Evolutionary conservation across 2,329 filamentous ascomycete species (phyloP).

Genomic region (Xylariomycetidae sp.): DNA sequence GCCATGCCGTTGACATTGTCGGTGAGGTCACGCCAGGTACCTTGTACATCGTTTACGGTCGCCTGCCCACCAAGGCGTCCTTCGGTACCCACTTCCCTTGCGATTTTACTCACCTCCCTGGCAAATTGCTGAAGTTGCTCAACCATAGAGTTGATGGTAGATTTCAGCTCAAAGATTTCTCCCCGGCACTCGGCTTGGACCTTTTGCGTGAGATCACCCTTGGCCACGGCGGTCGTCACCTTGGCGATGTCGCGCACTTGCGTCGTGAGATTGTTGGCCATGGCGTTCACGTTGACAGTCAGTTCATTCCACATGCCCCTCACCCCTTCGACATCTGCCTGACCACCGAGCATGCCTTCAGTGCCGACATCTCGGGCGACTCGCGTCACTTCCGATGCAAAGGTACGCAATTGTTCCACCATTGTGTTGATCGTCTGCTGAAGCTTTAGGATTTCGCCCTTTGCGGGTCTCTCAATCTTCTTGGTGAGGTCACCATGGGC

Average conservation of each 20-base stretch:
- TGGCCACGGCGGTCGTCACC: slow-evolving; percentile 67
- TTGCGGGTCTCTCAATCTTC: slow-evolving; percentile 76
- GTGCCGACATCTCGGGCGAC: slow-evolving; percentile 81
- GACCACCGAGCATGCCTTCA: slow-evolving; percentile 76
- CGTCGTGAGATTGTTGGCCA: slow-evolving; percentile 82
- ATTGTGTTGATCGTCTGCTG: slow-evolving; percentile 88
- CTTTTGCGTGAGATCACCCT: slow-evolving; percentile 92
- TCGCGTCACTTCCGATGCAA: slow-evolving; percentile 78
- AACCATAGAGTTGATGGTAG: slow-evolving; percentile 99
- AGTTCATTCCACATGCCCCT: slow-evolving; percentile 87
- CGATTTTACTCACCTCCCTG: slow-evolving; percentile 93
- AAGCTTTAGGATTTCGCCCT: slow-evolving; percentile 76
- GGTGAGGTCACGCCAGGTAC: slow-evolving; percentile 94
- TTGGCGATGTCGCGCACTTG: slow-evolving; percentile 94
- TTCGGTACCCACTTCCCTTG: slow-evolving; percentile 93
- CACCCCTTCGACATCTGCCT: slow-evolving; percentile 78
- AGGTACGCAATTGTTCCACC: slow-evolving; percentile 80
- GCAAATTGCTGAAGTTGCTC: slow-evolving; percentile 96
- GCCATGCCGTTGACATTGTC: slow-evolving; percentile 98
- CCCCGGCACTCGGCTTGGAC: slow-evolving; percentile 89
- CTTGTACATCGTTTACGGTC: slow-evolving; percentile 91
- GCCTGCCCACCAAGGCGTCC: slow-evolving; percentile 91
- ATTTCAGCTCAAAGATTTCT: slow-evolving; percentile 92
- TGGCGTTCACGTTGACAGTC: slow-evolving; percentile 81
- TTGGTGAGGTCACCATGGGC: slow-evolving; percentile 79